Percentiles rank a stretch among this genome's conserved stretches.
These are phyloP conservation scores for Sungouiella blattae DNA, from an alignment of 805 yeast genomes.

Conservation along the genomic window DNA sequence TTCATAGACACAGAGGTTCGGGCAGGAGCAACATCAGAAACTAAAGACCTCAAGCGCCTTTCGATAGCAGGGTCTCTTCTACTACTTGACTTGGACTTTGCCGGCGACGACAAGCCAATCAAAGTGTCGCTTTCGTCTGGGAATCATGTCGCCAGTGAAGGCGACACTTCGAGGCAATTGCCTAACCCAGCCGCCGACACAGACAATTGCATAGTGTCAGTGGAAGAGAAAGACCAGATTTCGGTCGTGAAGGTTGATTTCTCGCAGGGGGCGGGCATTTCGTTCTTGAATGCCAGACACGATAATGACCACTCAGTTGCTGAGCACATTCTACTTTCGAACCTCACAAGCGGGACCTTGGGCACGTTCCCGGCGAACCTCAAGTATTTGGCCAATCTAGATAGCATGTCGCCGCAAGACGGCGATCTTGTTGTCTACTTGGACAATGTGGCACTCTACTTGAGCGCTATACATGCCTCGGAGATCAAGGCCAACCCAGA, in stretches of 20 bases:
- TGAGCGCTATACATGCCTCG: constrained; percentile 21
- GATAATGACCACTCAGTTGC: constrained; percentile 13
- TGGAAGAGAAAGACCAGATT: constrained; percentile 4
- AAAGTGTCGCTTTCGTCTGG: constrained; percentile 37
- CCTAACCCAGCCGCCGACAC: background rate
- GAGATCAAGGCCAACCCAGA: constrained; percentile 18
- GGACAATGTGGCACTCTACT: constrained; percentile 27
- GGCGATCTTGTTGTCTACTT: constrained; percentile 29
- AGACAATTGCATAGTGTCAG: background rate
- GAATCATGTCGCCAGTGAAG: constrained; percentile 14
- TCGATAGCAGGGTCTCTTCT: constrained; percentile 42
- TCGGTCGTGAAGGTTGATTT: constrained; percentile 13
- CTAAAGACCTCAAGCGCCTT: constrained; percentile 18
- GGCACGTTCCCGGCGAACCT: constrained; percentile 34
- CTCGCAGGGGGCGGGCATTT: constrained; percentile 7
- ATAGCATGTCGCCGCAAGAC: constrained; percentile 28
- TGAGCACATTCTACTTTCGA: constrained; percentile 27
- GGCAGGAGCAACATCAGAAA: too few species aligned
- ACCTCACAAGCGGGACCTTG: constrained; percentile 21
- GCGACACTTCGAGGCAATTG: background rate
- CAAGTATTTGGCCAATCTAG: constrained; percentile 34
- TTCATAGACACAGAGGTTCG: constrained; percentile 37
- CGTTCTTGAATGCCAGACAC: constrained; percentile 17
- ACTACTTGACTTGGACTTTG: constrained; percentile 38
- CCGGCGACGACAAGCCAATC: constrained; percentile 21